Evolutionary conservation across 441 rosid species (phyloP).

Genomic region (Hura crepitans): DNA sequence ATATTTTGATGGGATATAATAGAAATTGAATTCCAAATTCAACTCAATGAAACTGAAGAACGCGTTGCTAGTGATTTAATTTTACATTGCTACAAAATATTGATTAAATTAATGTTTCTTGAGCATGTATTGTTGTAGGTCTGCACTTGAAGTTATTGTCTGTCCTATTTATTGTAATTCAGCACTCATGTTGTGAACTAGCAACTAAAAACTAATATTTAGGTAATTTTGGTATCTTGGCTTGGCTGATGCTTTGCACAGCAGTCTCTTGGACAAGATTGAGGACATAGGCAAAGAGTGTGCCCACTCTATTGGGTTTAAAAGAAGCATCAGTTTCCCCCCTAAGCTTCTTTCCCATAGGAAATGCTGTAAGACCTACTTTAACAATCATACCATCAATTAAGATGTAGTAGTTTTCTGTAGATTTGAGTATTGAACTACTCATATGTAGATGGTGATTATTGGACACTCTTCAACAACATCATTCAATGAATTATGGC

Average conservation of each 20-base stretch:
- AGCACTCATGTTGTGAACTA: neutral
- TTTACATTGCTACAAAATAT: neutral
- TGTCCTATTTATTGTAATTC: neutral
- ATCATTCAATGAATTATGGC: neutral
- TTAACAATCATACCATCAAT: neutral
- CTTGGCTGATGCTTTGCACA: neutral
- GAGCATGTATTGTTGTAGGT: neutral
- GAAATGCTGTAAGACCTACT: neutral
- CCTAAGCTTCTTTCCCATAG: neutral
- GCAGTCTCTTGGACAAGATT: neutral
- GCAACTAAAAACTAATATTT: neutral
- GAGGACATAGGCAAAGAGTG: too few relatives aligned
- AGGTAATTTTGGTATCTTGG: neutral
- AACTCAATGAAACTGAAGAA: neutral
- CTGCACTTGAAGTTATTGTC: neutral
- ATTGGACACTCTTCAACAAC: constrained; percentile 1
- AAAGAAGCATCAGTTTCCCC: neutral
- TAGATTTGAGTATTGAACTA: neutral
- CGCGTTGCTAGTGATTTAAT: neutral
- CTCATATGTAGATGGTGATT: too few relatives aligned
- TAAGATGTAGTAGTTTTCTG: neutral
- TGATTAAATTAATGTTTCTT: neutral
- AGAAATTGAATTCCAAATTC: neutral
- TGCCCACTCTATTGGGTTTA: neutral
- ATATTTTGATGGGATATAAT: neutral